Base-by-base conservation (phyloP, 345 rosid species). In the Brassica napus region DNA sequence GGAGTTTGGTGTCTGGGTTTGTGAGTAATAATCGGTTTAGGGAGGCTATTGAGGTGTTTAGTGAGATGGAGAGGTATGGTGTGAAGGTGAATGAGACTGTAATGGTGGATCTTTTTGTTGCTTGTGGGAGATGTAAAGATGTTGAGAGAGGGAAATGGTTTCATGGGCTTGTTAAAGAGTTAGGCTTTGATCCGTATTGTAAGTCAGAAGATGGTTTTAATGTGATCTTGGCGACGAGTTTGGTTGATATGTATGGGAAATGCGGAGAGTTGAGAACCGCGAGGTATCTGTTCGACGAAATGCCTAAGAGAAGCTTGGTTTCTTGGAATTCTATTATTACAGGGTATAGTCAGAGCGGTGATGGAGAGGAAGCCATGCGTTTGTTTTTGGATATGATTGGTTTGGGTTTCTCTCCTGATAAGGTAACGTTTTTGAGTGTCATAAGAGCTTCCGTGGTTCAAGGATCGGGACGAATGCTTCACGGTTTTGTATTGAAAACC, bases 321-420 rank as follows among this genome's bases (percentile, higher is more conserved):
- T 80, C 85, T 23, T 86, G 90, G 89, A 84, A 86, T 32, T 54
- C 86, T 1, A 81, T 83, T 64, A 77, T 87, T 30, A 73, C 88
- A 15, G 85, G 80, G 23, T 87, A 77, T 73, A 47, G 84, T 68
- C 88, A 83, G 62, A 76, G 66, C 68, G 80, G 68, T n/a, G 66
- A 57, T 52, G 80, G 66, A 11, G 82, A 79, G 71, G 84, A 81
- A 74, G 87, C 85, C 2, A 34, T 77, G 60, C 28, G 32, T 32
- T 24, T 84, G 74, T 83, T 83, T 47, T 71, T 0, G 39, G 78
- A 75, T 1, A 83, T 87, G 90, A 72, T 12, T 44, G 12, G n/a
- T 62, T 39, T 23, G 49, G 84, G 76, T 78, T 8, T 78, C 16
- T 6, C 65, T 74, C 85, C 79, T 18, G 85, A 72, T 77, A 82